Evolutionary conservation across 176 grass and related monocot genomes (phyloP), one percentile per base, ranked within the genome.

Genomic region (Elaeis guineensis): DNA sequence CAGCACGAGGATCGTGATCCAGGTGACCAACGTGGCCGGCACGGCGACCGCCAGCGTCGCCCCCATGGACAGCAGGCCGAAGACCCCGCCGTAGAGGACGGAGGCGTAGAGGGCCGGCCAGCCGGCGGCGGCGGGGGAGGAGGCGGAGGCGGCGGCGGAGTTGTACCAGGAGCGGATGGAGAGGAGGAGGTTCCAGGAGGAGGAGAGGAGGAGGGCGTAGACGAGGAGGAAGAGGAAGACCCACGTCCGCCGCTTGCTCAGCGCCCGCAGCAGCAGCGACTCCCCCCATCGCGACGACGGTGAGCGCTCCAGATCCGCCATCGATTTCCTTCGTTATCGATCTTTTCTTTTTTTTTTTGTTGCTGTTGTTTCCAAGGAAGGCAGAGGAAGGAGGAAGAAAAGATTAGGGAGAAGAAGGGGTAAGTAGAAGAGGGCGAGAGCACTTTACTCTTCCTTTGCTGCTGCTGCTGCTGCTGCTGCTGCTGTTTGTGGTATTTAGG

Each of bases 1-100:
- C 48, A 96, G 86, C 21, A 96, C 91, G n/a, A 95, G 78, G 19
- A 96, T 80, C 66, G 91, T 96, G 71, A 77, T 96, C 91, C 86
- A 96, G 2, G 80, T 85, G 4, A 96, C 78, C 3, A 87, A 67
- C 52, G 79, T 90, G 62, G 91, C 91, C 4, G 91, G 91, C 0
- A 85, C 80, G 1, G 86, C 91, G 7, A 87, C 80, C 23, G 86
- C 83, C 2, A 90, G 72, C 20, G 86, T 83, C 3, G 91, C 83
- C 6, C 68, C 86, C 91, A 96, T 96, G 14, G 91, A 84, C 1
- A 87, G 77, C 55, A 87, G 72, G 0, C 91, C 91, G 78, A 96
- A 96, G 9, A 96, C 83, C 18, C 72, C 83, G 16, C 91, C 91
- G 80, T 85, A 96, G 59, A 96, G 65, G 23, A 96, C 59, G 5